These are phyloP conservation scores for Cercospora sp. DNA, from an alignment of 2,329 filamentous ascomycete species.

Conservation along the genomic window DNA sequence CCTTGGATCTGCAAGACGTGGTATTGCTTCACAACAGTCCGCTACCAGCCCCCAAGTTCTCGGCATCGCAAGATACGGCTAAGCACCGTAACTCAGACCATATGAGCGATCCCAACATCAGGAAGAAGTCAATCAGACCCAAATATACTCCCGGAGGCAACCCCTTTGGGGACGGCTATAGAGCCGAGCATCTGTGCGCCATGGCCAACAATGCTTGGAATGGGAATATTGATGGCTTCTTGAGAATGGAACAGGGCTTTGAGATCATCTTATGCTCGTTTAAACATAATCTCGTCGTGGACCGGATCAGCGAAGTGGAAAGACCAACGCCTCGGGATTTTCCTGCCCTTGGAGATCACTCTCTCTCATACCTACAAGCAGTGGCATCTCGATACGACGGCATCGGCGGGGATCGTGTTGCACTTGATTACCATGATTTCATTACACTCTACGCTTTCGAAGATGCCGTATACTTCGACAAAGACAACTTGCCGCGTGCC, in stretches of 20 bases:
- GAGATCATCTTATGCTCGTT: conserved; percentile 71
- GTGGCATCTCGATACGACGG: conserved; percentile 48
- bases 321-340: conserved; percentile 15
- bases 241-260: conserved; percentile 70
- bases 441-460: conserved; percentile 50
- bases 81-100: not conserved
- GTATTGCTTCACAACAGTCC: conserved; percentile 53
- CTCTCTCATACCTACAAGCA: conserved; percentile 43
- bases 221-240: conserved; percentile 59
- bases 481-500: conserved; percentile 43
- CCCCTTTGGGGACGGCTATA: conserved; percentile 50
- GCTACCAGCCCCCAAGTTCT: conserved; percentile 22
- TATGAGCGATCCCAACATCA: not conserved
- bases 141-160: conserved; percentile 11
- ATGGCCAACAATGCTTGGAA: conserved; percentile 54
- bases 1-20: conserved; percentile 66
- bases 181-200: conserved; percentile 59
- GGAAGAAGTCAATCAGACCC: not conserved
- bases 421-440: conserved; percentile 52
- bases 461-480: conserved; percentile 39
- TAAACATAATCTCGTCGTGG: conserved; percentile 42
- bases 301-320: conserved; percentile 36
- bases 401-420: conserved; percentile 48
- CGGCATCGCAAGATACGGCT: not conserved
- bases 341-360: conserved; percentile 17